A percentile compares a stretch with the other conserved stretches of the same genome.
phyloP scores from a whole-genome alignment of 306 rosid species.

The Sicyos edulis region DNA sequence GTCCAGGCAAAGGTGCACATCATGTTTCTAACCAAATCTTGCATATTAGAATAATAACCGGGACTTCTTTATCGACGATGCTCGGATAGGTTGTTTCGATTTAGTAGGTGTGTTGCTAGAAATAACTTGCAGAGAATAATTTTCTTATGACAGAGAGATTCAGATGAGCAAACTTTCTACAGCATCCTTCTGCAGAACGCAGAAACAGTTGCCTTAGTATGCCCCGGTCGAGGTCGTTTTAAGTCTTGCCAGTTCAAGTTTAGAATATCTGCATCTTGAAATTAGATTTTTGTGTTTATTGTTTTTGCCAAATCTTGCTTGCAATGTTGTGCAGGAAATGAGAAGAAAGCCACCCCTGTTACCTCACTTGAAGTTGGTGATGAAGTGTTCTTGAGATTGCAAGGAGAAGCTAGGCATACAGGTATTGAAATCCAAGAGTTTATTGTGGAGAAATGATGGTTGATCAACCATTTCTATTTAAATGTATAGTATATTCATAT shows the following conservation, averaged over 20 bases:
- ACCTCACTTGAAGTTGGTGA: conserved; percentile 74
- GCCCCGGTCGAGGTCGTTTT: conserved; percentile 46
- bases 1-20: conserved; percentile 78
- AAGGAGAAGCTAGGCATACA: conserved; percentile 85
- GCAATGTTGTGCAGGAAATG: conserved; percentile 35
- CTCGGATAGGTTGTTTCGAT: not conserved
- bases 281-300: not conserved
- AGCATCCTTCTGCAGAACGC: conserved; percentile 80
- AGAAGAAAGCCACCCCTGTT: conserved; percentile 53
- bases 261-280: not conserved
- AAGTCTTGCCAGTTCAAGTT: not conserved
- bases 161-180: conserved; percentile 43
- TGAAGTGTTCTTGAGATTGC: conserved; percentile 60
- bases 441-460: conserved; percentile 67
- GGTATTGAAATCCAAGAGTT: conserved; percentile 93
- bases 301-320: conserved; percentile 14
- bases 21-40: not conserved
- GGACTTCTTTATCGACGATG: not conserved
- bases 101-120: not conserved
- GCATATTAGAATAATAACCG: not conserved
- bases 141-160: conserved; percentile 34
- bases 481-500: not conserved
- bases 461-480: not conserved
- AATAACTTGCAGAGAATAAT: not conserved
- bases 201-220: conserved; percentile 78